Evolutionary conservation across 345 rosid genomes (phyloP), one percentile per base, ranked within the genome.

Genomic region (Garcia nutans): DNA sequence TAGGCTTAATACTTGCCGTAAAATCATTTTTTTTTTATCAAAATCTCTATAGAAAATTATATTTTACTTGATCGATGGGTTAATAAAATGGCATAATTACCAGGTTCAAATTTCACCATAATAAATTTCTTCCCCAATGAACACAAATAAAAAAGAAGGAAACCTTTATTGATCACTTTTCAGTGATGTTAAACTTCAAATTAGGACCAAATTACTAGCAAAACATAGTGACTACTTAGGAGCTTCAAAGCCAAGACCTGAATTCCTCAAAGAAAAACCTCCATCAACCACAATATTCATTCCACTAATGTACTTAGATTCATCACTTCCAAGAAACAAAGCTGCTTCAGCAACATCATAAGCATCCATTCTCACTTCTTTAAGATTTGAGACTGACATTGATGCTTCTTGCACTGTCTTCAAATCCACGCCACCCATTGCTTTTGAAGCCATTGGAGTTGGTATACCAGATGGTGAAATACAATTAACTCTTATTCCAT

Each of bases 211-310:
- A 8, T 47, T 47, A 47, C 3, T 4, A 37, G 41, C 7, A 3
- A 37, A 37, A 37, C 41, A 37, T 6, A 37, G 5, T 5, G 5
- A 3, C 5, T 37, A 37, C 5, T 37, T 37, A 5, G 41, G 41
- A 37, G 41, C 50, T 2, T 47, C 50, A 47, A 57, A 41, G 16
- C 69, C 69, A 65, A 37, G 1, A 54, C 8, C 58, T 54, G 52
- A 23, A 65, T 10, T 6, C n/a, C 69, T 65, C 28, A 41, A 42
- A 7, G 5, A 17, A 42, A 8, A 22, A 19, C 56, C 71, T 22
- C 71, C 71, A 45, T 68, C 71, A 45, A 68, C 71, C 4, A 68
- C 71, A 49, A 68, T 16, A 68, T 68, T 68, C 31, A 47, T 10
- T 6, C 71, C 71, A 47, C 71, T 68, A 15, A 68, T n/a, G 24